A percentile compares a stretch with the other conserved stretches of the same genome.
Evolutionary conservation across 257 asterid genomes (phyloP).

Genomic region (Dorcoceras hygrometricum): DNA sequence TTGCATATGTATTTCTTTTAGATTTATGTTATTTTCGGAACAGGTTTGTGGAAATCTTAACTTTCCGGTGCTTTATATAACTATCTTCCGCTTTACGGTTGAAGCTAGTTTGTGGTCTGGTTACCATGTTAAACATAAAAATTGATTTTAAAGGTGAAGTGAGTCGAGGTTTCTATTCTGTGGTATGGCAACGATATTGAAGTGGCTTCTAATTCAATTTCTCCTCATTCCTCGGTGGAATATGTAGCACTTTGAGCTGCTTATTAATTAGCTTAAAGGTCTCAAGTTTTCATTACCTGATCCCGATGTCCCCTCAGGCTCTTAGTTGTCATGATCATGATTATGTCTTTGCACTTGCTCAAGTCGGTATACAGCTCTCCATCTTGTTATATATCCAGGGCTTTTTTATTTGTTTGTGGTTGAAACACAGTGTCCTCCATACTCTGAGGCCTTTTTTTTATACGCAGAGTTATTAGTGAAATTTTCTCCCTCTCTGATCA

Average conservation of each 20-base stretch:
- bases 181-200: neutral
- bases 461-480: too few relatives aligned
- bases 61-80: neutral
- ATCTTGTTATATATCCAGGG: neutral
- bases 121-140: neutral
- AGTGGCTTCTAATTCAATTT: neutral
- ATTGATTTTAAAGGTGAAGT: conserved; percentile 13
- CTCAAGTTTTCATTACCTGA: neutral
- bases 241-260: neutral
- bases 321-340: neutral
- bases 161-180: neutral
- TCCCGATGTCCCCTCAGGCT: conserved; percentile 1
- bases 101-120: neutral
- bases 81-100: neutral
- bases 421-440: neutral
- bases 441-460: neutral
- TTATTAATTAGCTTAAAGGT: neutral
- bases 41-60: neutral
- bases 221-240: neutral
- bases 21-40: neutral
- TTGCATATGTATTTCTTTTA: too few relatives aligned
- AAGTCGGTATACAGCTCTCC: neutral
- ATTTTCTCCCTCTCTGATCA: neutral
- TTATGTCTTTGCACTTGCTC: neutral
- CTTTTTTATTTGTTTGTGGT: neutral